phyloP scores from a whole-genome alignment of 495 filamentous ascomycete genomes.

The Aspergillus saccharolyticus region DNA sequence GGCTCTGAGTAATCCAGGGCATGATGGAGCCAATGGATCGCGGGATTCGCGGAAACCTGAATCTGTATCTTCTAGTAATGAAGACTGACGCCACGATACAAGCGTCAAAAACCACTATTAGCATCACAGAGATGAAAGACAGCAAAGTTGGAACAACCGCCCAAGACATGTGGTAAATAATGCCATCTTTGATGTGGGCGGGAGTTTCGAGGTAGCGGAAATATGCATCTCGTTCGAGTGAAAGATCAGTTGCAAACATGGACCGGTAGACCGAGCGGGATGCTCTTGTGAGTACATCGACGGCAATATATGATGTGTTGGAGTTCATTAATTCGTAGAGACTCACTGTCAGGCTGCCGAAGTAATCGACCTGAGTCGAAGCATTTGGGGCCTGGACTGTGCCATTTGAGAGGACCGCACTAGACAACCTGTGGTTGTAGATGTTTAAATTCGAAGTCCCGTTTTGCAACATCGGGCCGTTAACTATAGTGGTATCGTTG shows the following conservation, averaged over 20 bases:
- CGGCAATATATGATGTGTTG: background rate
- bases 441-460: background rate
- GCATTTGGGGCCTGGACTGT: background rate
- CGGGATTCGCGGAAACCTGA: constrained; percentile 6
- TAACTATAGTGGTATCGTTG: background rate
- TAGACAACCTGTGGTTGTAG: constrained; percentile 1
- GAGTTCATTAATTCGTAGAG: background rate
- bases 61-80: constrained; percentile 1
- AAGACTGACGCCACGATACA: constrained; percentile 5
- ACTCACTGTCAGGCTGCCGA: constrained; percentile 1
- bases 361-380: background rate
- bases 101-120: constrained; percentile 2
- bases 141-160: background rate
- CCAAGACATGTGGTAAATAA: constrained; percentile 1
- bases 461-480: background rate
- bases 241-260: constrained; percentile 1
- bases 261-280: constrained; percentile 3
- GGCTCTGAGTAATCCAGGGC: constrained; percentile 2
- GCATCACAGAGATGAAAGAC: constrained; percentile 1
- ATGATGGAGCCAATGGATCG: constrained; percentile 8
- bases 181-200: background rate
- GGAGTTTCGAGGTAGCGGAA: background rate
- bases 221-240: constrained; percentile 3
- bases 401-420: background rate
- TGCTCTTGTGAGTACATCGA: background rate